phyloP scores from a whole-genome alignment of 768 basidiomycete genomes.

The Psilocybe sp. region DNA sequence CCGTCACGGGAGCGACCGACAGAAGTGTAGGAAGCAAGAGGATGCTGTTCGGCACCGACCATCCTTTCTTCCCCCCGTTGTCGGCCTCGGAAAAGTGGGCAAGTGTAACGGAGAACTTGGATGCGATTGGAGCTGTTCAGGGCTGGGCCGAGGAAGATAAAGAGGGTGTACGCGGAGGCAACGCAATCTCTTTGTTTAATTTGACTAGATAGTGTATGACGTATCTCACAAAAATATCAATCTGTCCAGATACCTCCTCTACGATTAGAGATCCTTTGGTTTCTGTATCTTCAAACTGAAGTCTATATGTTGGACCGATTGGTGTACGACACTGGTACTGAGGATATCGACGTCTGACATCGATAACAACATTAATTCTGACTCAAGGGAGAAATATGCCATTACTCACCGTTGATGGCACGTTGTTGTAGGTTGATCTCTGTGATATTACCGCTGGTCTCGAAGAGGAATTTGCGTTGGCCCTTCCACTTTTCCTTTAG shows the following conservation, averaged over 20 bases:
- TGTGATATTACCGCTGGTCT: constrained; percentile 94
- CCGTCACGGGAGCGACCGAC: constrained; percentile 26
- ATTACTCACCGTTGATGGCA: constrained; percentile 72
- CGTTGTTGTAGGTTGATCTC: constrained; percentile 79
- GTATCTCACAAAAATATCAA: constrained; percentile 2
- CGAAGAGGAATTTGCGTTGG: constrained; percentile 82
- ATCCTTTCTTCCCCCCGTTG: constrained; percentile 89
- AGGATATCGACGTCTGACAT: constrained; percentile 88
- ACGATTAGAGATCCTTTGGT: constrained; percentile 29
- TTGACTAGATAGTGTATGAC: constrained; percentile 25
- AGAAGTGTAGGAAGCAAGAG: constrained; percentile 50
- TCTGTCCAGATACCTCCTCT: not conserved
- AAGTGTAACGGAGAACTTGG: constrained; percentile 82
- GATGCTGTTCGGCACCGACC: constrained; percentile 84
- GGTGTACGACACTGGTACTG: constrained; percentile 87
- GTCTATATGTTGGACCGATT: constrained; percentile 92
- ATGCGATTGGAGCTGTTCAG: constrained; percentile 67
- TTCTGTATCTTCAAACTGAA: constrained; percentile 95
- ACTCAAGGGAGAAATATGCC: not conserved
- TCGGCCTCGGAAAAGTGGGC: constrained; percentile 67
- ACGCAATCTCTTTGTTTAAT: constrained; percentile 72
- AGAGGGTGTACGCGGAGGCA: constrained; percentile 64
- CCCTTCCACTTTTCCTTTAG: constrained; percentile 81
- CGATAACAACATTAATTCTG: not conserved
- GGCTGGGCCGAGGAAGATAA: constrained; percentile 62